A percentile compares a stretch with the other conserved stretches of the same genome.
Conservation (phyloP, 345 rosid genomes). For the Sonneratia caseolaris region DNA sequence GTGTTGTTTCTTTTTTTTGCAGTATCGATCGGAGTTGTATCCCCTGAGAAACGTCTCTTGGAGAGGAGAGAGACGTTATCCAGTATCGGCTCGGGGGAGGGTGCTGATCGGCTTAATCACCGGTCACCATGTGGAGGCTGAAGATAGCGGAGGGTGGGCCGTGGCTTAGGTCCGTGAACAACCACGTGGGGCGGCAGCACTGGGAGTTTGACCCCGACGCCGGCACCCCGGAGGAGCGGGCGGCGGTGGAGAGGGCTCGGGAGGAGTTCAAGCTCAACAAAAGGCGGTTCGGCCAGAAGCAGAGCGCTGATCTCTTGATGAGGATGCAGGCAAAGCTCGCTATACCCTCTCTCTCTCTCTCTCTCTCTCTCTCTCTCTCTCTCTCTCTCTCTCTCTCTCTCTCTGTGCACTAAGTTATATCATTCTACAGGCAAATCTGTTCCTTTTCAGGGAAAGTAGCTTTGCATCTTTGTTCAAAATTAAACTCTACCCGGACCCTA, state of each 20-base stretch:
- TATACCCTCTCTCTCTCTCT: background rate
- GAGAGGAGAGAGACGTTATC: background rate
- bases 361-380: background rate
- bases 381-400: background rate
- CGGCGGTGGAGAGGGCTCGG: conserved; percentile 19
- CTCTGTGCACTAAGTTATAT: too few species aligned
- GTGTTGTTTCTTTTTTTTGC: background rate
- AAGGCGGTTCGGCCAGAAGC: conserved; percentile 23
- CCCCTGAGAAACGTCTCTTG: background rate
- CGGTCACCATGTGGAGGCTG: conserved; percentile 32
- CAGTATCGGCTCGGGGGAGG: too few species aligned
- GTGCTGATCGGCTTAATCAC: too few species aligned
- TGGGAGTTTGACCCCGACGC: conserved; percentile 40
- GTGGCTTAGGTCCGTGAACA: conserved; percentile 21
- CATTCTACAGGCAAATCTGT: background rate
- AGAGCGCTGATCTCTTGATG: conserved; percentile 33
- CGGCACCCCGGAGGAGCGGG: conserved; percentile 29
- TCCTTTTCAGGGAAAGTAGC: background rate
- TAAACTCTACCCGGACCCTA: background rate
- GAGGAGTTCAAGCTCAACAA: conserved; percentile 17
- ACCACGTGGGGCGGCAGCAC: conserved; percentile 32
- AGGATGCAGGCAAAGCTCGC: conserved; percentile 26
- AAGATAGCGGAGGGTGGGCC: conserved; percentile 36
- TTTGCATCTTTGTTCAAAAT: too few species aligned
- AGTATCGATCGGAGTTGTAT: background rate